Evolutionary conservation across 108 stramenopile genomes (phyloP), one percentile per base, ranked within the genome.

Genomic region (Tribonema minus): DNA sequence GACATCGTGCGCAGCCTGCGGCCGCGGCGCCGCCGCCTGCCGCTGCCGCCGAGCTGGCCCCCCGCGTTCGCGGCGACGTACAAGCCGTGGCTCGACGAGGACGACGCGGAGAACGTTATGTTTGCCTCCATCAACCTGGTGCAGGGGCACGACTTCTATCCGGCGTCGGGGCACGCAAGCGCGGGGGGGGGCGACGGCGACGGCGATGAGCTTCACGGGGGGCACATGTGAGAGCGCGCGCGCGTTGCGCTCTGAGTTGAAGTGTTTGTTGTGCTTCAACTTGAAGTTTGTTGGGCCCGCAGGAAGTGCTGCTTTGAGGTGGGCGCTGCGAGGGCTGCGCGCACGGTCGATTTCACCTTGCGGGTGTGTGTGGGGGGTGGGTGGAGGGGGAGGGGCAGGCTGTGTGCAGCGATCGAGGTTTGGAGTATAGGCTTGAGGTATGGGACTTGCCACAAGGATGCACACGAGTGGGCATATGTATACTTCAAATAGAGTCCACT

Each of bases 41-140:
- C 80, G 1, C 70, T 81, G 25, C 80, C 80, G 23, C 60, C 76
- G 1, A 63, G 39, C 76, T 81, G 80, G 81, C 74, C 81, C 1
- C 72, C 77, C 33, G 2, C 68, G 71, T 40, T 2, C n/a, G 35
- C 60, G 30, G 37, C 77, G 25, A 23, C 39, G 20, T 82, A 76
- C 72, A 84, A 84, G 59, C 85, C 85, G 12, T 85, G 85, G 85
- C 60, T 80, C 6, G 72, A 74, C 38, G 69, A 85, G 27, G 80
- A 80, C 28, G 80, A 85, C 34, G 41, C 40, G 6, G 74, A 73
- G 25, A 72, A 68, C 32, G 83, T 84, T 40, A 76, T 85, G 35
- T 85, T 85, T 27, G 85, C 72, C 23, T 82, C 80, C 20, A 81
- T 82, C 70, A 80, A 78, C 58, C 76, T 81, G 20, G 67, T 62